Percentiles rank a stretch among this genome's conserved stretches.
Conservation (phyloP, 2,329 filamentous ascomycete genomes). For the Apiospora arundinis region DNA sequence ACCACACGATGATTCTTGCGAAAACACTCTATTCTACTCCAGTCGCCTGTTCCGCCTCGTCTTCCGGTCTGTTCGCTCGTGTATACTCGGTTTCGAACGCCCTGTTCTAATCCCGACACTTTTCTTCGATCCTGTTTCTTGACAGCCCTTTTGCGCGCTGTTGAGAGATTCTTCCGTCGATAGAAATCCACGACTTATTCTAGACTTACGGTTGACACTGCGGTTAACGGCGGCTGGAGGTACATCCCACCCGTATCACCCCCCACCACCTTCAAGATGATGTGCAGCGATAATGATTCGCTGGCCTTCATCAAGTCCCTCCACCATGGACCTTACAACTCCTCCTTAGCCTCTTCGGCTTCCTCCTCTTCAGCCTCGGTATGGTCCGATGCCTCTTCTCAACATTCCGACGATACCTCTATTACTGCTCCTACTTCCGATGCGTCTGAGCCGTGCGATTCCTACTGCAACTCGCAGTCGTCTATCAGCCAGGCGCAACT, state of each 20-base stretch:
- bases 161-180: conserved; percentile 50
- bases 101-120: conserved; percentile 49
- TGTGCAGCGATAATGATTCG: conserved; percentile 58
- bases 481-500: conserved; percentile 39
- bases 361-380: conserved; percentile 79
- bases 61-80: conserved; percentile 64
- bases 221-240: conserved; percentile 63
- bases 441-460: conserved; percentile 53
- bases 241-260: conserved; percentile 31
- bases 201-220: conserved; percentile 50
- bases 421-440: conserved; percentile 67
- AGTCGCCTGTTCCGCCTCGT: conserved; percentile 69
- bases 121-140: conserved; percentile 50
- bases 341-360: conserved; percentile 75
- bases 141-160: conserved; percentile 44
- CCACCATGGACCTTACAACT: conserved; percentile 68
- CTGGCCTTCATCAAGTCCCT: conserved; percentile 56
- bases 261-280: conserved; percentile 58
- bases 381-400: conserved; percentile 76
- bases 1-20: conserved; percentile 65
- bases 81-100: conserved; percentile 54
- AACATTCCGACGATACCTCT: conserved; percentile 73
- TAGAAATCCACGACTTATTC: conserved; percentile 45
- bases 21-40: conserved; percentile 53
- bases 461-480: conserved; percentile 45